Evolutionary conservation across 768 basidiomycete genomes (phyloP), one percentile per base, ranked within the genome.

Genomic region (Termitomyces sp.): DNA sequence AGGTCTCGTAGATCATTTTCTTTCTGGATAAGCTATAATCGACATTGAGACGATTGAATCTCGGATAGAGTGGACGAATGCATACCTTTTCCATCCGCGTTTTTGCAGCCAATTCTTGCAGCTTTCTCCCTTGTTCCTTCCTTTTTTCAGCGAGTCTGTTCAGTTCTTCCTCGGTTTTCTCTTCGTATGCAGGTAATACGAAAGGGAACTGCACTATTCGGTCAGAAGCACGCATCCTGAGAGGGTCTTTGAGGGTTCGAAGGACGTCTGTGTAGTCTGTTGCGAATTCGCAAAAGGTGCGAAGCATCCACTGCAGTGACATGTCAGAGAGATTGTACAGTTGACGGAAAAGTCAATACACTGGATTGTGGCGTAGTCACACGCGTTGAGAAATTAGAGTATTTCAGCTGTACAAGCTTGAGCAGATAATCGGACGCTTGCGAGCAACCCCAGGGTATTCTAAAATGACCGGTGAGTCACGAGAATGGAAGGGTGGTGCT

Each of bases 401-500:
- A 97, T 70, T 98, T 99, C 35, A 98, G 81, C 67, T 98, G 95
- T 41, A 95, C 85, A 21, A 96, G 84, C 66, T 94, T 97, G 58
- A 95, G 83, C 50, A 98, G 79, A 65, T 97, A 90, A 54, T 99
- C 97, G 0, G 91, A 84, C 1, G 93, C 84, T 64, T 98, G 95
- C 2, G 85, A 82, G 25, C 89, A 84, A 27, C 97, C 97, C 92
- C 94, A 98, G 4, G 93, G 90, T 70, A 99, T 91, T 60, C 95
- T 97, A 59, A 5, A 19, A 37, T 17, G 39, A 2, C 35, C 37
- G 42, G 6, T 51, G 30, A 54, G 30, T 23, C 55, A 21, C 6
- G 37, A 5, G 14, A 28, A 32, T 14, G 5, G 11, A 16, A 41
- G 42, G 11, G 41, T 8, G 19, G 3, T 40, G 45, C 23, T 16